Conservation (phyloP, 1,284 basidiomycete species). For the Ustilago sp. region DNA sequence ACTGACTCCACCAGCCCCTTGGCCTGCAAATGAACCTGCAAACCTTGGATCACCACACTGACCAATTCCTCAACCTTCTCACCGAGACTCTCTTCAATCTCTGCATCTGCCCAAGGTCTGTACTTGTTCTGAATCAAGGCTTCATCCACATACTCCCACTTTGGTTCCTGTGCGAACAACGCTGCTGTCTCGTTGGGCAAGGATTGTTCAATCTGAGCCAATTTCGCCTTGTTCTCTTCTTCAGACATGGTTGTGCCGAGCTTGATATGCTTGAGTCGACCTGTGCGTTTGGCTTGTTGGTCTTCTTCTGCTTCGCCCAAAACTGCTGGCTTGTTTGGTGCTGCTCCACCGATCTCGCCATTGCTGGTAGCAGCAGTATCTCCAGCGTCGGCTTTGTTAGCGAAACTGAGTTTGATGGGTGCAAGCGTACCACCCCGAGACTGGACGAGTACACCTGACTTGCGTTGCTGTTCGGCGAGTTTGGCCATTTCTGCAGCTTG, state of each 20-base stretch:
- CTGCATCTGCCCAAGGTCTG: conserved; percentile 42
- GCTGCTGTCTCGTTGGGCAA: conserved; percentile 25
- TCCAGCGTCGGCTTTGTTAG: conserved; percentile 2
- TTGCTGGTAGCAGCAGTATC: conserved; percentile 12
- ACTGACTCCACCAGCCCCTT: conserved; percentile 49
- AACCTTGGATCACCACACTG: conserved; percentile 50
- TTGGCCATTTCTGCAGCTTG: conserved; percentile 64
- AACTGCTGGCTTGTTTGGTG: conserved; percentile 15
- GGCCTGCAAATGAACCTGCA: conserved; percentile 40
- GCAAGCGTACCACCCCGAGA: conserved; percentile 38
- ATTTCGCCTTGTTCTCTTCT: conserved; percentile 21
- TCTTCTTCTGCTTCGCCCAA: conserved; percentile 60
- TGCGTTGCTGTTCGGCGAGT: conserved; percentile 54
- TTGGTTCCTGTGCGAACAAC: conserved; percentile 42
- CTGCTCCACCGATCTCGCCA: conserved; percentile 6
- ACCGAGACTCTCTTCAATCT: conserved; percentile 62
- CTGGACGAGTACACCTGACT: conserved; percentile 58
- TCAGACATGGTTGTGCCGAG: conserved; percentile 44
- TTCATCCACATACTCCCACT: conserved; percentile 59
- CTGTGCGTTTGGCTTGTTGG: conserved; percentile 33
- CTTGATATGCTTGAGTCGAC: conserved; percentile 55
- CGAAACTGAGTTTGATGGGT: conserved; percentile 63
- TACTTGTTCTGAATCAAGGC: conserved; percentile 44
- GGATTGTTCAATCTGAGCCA: conserved; percentile 15
- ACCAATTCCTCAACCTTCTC: conserved; percentile 63